Percentiles rank a stretch among this genome's conserved stretches.
phyloP scores from a whole-genome alignment of 495 filamentous ascomycete genomes.

The Penicillium turbatum region DNA sequence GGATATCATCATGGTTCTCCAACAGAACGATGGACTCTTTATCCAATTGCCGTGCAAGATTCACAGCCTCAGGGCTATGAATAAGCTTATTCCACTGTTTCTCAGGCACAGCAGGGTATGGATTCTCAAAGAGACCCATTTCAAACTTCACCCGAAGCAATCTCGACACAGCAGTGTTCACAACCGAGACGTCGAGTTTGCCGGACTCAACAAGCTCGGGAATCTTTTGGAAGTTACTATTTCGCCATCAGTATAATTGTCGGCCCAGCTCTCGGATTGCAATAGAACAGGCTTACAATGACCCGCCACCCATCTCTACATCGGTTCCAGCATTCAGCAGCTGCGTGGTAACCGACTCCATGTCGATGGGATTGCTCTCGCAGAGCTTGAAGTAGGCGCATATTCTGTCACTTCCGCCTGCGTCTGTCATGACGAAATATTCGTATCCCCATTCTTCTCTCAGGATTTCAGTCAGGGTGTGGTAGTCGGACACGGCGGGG shows the following conservation, averaged over 20 bases:
- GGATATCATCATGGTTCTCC: constrained; percentile 58
- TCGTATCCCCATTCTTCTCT: constrained; percentile 67
- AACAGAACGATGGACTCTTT: constrained; percentile 66
- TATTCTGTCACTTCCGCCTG: constrained; percentile 62
- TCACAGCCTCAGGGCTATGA: constrained; percentile 50
- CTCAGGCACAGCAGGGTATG: constrained; percentile 51
- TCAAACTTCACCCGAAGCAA: constrained; percentile 61
- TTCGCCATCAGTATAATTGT: background rate
- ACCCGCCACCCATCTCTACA: constrained; percentile 73
- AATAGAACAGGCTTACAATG: constrained; percentile 38
- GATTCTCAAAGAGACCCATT: constrained; percentile 64
- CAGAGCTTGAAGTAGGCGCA: constrained; percentile 62
- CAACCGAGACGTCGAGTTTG: constrained; percentile 48
- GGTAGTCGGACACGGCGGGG: constrained; percentile 56
- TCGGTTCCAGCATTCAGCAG: constrained; percentile 64
- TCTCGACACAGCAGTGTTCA: constrained; percentile 62
- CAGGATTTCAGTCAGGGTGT: constrained; percentile 61
- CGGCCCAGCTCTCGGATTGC: background rate
- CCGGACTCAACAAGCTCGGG: constrained; percentile 57
- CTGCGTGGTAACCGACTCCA: constrained; percentile 50
- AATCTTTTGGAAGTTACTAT: constrained; percentile 58
- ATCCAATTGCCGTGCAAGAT: constrained; percentile 57
- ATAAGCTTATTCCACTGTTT: constrained; percentile 52
- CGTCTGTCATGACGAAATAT: constrained; percentile 56
- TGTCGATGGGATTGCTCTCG: constrained; percentile 52